Percentiles rank a stretch among this genome's conserved stretches.
Conservation (phyloP, 257 asterid genomes). For the Ilex aquifolium region DNA sequence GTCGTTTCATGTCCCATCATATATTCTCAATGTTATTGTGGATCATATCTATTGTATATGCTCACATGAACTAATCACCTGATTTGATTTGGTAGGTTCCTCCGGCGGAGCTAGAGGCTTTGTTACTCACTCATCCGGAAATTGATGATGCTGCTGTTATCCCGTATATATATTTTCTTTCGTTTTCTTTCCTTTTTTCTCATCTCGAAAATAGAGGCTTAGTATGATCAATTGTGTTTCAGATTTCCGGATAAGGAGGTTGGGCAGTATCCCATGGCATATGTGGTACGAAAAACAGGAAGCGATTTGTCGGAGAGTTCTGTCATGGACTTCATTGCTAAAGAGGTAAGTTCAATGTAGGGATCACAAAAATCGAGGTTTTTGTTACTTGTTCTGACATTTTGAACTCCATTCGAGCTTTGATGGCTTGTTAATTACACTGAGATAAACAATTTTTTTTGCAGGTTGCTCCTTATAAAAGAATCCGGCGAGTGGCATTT, state of each 20-base stretch:
- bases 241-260: constrained; percentile 53
- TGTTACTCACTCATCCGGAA: constrained; percentile 46
- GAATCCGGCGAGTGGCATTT: constrained; percentile 43
- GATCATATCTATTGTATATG: too few species aligned
- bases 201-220: too few species aligned
- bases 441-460: background rate
- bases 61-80: too few species aligned
- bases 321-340: constrained; percentile 34
- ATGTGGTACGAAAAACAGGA: constrained; percentile 30
- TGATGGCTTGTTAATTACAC: background rate
- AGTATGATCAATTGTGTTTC: background rate
- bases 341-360: constrained; percentile 23
- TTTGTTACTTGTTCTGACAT: too few species aligned
- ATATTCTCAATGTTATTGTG: too few species aligned
- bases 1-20: too few species aligned
- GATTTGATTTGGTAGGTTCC: constrained; percentile 30
- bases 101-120: constrained; percentile 53
- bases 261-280: constrained; percentile 54
- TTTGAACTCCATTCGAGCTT: too few species aligned
- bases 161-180: constrained; percentile 23
- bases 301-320: constrained; percentile 29
- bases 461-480: constrained; percentile 58
- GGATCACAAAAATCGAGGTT: too few species aligned
- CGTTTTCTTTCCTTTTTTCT: background rate
- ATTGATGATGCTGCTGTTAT: constrained; percentile 55